A percentile compares a stretch with the other conserved stretches of the same genome.
phyloP scores from a whole-genome alignment of 331 rosid genomes.

The Stylosanthes scabra region DNA sequence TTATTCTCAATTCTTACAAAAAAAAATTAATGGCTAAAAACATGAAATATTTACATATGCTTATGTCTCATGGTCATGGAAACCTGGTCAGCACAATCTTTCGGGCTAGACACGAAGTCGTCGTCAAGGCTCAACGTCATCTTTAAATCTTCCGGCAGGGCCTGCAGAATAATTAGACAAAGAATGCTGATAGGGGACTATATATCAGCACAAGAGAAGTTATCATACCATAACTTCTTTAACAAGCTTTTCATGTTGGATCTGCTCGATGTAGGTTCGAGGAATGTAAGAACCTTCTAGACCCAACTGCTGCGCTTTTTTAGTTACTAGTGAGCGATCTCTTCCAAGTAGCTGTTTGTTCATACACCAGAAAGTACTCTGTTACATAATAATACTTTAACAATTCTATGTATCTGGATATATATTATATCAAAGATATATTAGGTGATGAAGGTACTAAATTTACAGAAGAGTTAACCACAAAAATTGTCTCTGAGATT shows the following conservation, averaged over 20 bases:
- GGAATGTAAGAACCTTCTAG: slow-evolving; percentile 91
- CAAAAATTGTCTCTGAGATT: no score
- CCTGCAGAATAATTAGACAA: slow-evolving; percentile 58
- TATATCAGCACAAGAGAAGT: slow-evolving; percentile 25
- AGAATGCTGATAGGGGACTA: slow-evolving; percentile 27
- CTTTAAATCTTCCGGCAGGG: slow-evolving; percentile 92
- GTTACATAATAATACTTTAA: no score
- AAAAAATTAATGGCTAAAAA: no score
- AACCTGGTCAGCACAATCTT: slow-evolving; percentile 87
- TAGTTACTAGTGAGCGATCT: slow-evolving; percentile 73
- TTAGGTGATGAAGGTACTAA: no score
- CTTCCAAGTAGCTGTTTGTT: slow-evolving; percentile 84
- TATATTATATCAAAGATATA: no score
- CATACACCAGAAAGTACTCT: not conserved
- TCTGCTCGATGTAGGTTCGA: slow-evolving; percentile 96
- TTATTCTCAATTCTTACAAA: no score
- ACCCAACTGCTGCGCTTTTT: slow-evolving; percentile 68
- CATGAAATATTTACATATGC: slow-evolving; percentile 34
- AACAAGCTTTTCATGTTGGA: slow-evolving; percentile 95
- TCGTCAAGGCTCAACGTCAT: slow-evolving; percentile 95
- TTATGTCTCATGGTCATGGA: slow-evolving; percentile 83
- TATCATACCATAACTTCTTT: slow-evolving; percentile 93
- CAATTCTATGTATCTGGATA: no score
- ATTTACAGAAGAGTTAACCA: no score
- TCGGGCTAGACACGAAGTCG: slow-evolving; percentile 84